Conservation (phyloP, 2,329 filamentous ascomycete species). For the Ascochyta clinopodiicola region DNA sequence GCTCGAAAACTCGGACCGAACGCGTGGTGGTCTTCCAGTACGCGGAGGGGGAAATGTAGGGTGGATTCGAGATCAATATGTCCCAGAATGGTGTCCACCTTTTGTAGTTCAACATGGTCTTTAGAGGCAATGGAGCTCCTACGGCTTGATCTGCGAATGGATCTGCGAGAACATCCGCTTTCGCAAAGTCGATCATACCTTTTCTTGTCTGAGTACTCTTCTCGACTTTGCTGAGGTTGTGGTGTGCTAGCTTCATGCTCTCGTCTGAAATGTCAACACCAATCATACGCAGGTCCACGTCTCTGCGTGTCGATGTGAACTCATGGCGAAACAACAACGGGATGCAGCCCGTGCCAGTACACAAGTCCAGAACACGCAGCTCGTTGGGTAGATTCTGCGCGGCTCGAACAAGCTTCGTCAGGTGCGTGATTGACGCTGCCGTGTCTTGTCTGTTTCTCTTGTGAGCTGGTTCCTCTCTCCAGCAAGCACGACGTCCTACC, state of each 20-base stretch:
- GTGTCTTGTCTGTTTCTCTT: slow-evolving; percentile 52
- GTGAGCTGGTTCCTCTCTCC: slow-evolving; percentile 18
- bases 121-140: slow-evolving; percentile 20
- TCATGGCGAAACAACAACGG: slow-evolving; percentile 75
- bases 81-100: slow-evolving; percentile 51
- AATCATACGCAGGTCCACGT: slow-evolving; percentile 56
- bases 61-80: slow-evolving; percentile 85
- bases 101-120: slow-evolving; percentile 20
- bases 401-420: slow-evolving; percentile 38
- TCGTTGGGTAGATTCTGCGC: slow-evolving; percentile 28
- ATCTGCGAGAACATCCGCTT: slow-evolving; percentile 55
- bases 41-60: slow-evolving; percentile 76
- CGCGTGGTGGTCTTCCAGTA: slow-evolving; percentile 69
- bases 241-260: slow-evolving; percentile 69
- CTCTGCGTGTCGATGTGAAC: slow-evolving; percentile 50
- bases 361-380: slow-evolving; percentile 79
- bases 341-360: slow-evolving; percentile 91
- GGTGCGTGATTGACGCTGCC: slow-evolving; percentile 46
- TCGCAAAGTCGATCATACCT: slow-evolving; percentile 54
- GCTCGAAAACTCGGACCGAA: slow-evolving; percentile 84
- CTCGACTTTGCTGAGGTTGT: slow-evolving; percentile 63
- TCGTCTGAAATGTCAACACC: slow-evolving; percentile 75
- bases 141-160: slow-evolving; percentile 54
- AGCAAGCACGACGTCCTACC: slow-evolving; percentile 55
- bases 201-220: slow-evolving; percentile 14